A percentile compares a stretch with the other conserved stretches of the same genome.
phyloP scores from a whole-genome alignment of 495 filamentous ascomycete genomes.

The Terfezia boudieri region DNA sequence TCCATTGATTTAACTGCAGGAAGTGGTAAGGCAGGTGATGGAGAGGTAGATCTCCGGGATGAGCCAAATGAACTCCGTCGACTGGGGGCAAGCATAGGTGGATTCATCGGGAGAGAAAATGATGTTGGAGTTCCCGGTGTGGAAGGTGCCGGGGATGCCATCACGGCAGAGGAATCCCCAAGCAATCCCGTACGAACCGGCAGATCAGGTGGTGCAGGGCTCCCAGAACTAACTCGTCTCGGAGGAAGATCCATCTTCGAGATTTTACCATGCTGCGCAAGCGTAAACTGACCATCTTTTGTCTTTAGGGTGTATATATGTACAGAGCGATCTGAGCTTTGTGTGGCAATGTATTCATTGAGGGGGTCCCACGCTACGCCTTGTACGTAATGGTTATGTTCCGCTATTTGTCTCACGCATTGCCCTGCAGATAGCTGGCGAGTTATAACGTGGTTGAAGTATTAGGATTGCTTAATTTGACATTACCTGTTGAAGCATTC shows the following conservation, averaged over 20 bases:
- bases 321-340: slow-evolving; percentile 92
- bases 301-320: slow-evolving; percentile 92
- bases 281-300: slow-evolving; percentile 84
- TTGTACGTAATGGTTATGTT: slow-evolving; percentile 98
- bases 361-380: slow-evolving; percentile 96
- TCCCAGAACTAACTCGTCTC: slow-evolving; percentile 73
- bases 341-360: slow-evolving; percentile 95
- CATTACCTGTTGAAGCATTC: slow-evolving; percentile 68
- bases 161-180: slow-evolving; percentile 8
- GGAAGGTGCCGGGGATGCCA: slow-evolving; percentile 64
- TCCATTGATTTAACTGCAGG: slow-evolving; percentile 94
- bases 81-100: slow-evolving; percentile 75
- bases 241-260: slow-evolving; percentile 76
- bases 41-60: slow-evolving; percentile 73
- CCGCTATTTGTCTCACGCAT: slow-evolving; percentile 87
- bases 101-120: slow-evolving; percentile 86
- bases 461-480: neutral
- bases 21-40: slow-evolving; percentile 82
- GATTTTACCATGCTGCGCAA: slow-evolving; percentile 53
- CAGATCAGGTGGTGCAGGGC: slow-evolving; percentile 75
- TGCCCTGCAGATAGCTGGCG: slow-evolving; percentile 33
- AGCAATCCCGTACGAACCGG: slow-evolving; percentile 13
- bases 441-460: neutral
- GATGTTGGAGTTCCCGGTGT: slow-evolving; percentile 88
- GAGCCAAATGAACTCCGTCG: slow-evolving; percentile 89